Evolutionary conservation across 106 monocot genomes (phyloP), one percentile per base, ranked within the genome.

Genomic region (Dioscorea dumetorum): DNA sequence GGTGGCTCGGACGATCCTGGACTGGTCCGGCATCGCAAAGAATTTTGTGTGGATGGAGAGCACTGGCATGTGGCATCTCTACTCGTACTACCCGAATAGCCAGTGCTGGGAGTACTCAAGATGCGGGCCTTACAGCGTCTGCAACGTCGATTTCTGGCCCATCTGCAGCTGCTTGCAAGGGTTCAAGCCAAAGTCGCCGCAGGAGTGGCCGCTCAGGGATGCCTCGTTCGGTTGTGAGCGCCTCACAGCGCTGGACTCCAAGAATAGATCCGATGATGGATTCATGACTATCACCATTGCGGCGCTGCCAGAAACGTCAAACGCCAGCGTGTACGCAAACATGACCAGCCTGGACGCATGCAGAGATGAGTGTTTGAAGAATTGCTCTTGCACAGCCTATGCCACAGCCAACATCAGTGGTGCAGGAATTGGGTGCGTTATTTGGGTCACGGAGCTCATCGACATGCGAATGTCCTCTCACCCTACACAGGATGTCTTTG

Each of bases 101-200:
- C 67, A 61, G 22, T 87, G 87, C 48, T 80, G 83, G 62, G 5
- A 4, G 0, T 77, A 32, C 54, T 20, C 60, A 4, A 41, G 21
- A 3, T 89, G 88, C 64, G 89, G 89, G 5, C 60, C 82, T 2
- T 65, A 71, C 54, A 79, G 82, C 4, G 24, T 78, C 14, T 90
- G 89, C 74, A 32, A 83, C 64, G 0, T 49, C 18, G 67, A 63
- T 49, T 19, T 32, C 4, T 33, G 49, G 4, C 81, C 74, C 24
- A 62, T 76, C 2, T 90, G 85, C 68, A 50, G 61, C 21, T 90
- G 90, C 58, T 53, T 76, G 68, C 70, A 19, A 2, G 86, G 83
- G 12, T 86, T 81, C 67, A 12, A 21, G 18, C 83, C 75, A 5
- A 83, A 74, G 68, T 63, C 72, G 18, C 72, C 58, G 3, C 50